Base-by-base conservation (phyloP, 192 early-diverging fungal genomes). In the Gaertneriomyces sp. region DNA sequence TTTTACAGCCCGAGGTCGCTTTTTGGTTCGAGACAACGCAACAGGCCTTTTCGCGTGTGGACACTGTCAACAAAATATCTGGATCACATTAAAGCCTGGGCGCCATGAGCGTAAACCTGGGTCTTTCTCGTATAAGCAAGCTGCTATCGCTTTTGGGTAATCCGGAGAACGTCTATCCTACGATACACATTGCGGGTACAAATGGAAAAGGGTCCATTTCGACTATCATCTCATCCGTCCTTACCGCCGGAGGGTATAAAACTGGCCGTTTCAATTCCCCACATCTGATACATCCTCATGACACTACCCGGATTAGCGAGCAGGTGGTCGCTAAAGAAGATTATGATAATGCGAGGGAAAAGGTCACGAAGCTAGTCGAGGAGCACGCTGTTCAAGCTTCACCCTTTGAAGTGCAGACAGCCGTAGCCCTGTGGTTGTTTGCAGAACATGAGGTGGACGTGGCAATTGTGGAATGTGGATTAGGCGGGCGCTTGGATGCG, bases 201-300 rank as follows among this genome's bases (percentile, higher is more conserved):
- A 94, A 94, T 67, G 93, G 93, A 51, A 94, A 94, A 70, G 93
- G 93, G 10, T 91, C 89, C 0, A 83, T 90, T 6, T 87, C 86
- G 64, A 83, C 91, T 6, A 75, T 87, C 56, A 19, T 80, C 11
- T 11, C 67, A 8, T 12, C 45, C 12, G 50, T 69, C 11, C 65
- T 80, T 7, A 33, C 33, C n/a, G 2, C 33, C 6, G 45, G 67
- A 9, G 56, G 63, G 20, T 53, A 69, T 71, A 53, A 74, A 66
- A 75, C 79, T 16, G 93, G 87, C 42, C 80, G 81, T 9, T 93
- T 88, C 76, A 90, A 86, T 58, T 90, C 89, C 38, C 93, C 93
- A 43, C 89, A 92, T 72, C 80, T 93, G 54, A 45, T 93, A 11
- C 58, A 70, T 56, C 83, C 87, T 14, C 64, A 69, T 49, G 93